Evolutionary conservation across 1,139 yeast species (phyloP), one percentile per base, ranked within the genome.

Genomic region (Candida sp.): DNA sequence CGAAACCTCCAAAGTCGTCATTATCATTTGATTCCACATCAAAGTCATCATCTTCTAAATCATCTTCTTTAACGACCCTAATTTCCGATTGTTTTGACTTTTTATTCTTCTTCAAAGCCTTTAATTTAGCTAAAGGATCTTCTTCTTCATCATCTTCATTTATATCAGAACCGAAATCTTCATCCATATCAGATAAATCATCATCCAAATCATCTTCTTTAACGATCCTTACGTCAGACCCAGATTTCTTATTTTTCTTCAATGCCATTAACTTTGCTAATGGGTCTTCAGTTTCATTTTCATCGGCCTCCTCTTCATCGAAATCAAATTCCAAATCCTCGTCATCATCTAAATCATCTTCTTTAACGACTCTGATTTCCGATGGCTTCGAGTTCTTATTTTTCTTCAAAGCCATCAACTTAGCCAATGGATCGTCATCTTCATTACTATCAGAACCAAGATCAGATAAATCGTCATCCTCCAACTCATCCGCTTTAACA

Each of bases 41-140:
- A 30, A 6, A 6, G 29, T 44, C 56, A 21, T 35, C 42, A 25
- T 43, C 49, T 15, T 43, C 49, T 30, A 63, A 49, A 22, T 62
- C 68, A 40, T 65, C 70, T 44, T 64, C 70, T 35, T 59, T 60
- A 5, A 64, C 61, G 5, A 64, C 50, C 43, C 58, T 46, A 6
- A 5, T 25, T 36, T 43, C 38, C 27, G 35, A 35, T n/a, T n/a
- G 22, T 35, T 42, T 34, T n/a, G n/a, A n/a, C n/a, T n/a, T n/a
- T 43, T 61, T 60, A 21, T 55, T 55, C 32, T 66, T 69, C 51
- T 75, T 77, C 41, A 68, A 50, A 5, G 75, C 75, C 49, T 70
- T 73, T 25, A 75, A 57, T 33, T 73, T 71, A 1, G 73, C 76
- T 60, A 71, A 59, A 2, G 80, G 76, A n/a, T n/a, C n/a, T n/a